phyloP scores from a whole-genome alignment of 2,329 filamentous ascomycete genomes.

The Aspergillus terreus region DNA sequence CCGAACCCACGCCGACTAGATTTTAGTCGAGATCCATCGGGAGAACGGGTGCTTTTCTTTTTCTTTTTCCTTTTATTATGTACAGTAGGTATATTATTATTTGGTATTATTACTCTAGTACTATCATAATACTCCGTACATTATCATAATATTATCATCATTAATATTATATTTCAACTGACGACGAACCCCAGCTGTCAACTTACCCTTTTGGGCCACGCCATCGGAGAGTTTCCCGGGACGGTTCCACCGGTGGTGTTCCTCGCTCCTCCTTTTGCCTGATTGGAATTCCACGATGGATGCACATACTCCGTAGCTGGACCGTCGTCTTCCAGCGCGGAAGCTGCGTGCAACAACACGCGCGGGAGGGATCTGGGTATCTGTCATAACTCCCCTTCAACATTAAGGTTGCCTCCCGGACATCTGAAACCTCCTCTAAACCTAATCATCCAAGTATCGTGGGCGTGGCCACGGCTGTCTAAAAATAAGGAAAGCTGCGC shows the following conservation, averaged over 20 bases:
- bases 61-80: slow-evolving; percentile 6
- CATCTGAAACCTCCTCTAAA: too few species aligned
- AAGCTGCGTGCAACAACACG: too few species aligned
- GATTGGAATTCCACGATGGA: not conserved
- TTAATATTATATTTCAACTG: not conserved
- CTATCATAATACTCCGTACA: too few species aligned
- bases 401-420: too few species aligned
- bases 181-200: slow-evolving; percentile 27
- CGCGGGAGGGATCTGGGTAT: too few species aligned
- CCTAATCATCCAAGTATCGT: too few species aligned
- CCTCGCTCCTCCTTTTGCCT: not conserved
- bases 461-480: not conserved
- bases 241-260: slow-evolving; percentile 13
- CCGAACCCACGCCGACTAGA: slow-evolving; percentile 5
- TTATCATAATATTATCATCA: not conserved
- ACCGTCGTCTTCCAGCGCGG: too few species aligned
- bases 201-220: slow-evolving; percentile 20
- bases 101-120: not conserved
- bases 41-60: not conserved
- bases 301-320: too few species aligned
- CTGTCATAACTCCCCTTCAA: too few species aligned
- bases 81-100: not conserved
- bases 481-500: not conserved
- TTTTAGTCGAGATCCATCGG: not conserved
- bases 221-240: slow-evolving; percentile 28